phyloP scores from a whole-genome alignment of 2,329 filamentous ascomycete species.

The Fusarium sp. region DNA sequence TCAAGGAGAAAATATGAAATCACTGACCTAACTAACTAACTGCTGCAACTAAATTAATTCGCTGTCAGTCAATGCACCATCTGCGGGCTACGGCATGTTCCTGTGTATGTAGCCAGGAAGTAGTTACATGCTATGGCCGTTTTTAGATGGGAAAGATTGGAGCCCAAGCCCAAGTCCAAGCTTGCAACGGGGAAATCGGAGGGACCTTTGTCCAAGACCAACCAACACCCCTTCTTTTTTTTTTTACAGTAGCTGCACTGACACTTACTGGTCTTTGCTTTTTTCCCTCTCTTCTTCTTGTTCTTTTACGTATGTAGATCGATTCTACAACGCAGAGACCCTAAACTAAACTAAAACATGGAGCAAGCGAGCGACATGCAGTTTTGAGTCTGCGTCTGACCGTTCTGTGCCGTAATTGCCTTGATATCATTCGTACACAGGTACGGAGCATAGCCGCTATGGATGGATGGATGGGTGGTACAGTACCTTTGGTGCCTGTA shows the following conservation, averaged over 20 bases:
- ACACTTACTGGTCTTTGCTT: background rate
- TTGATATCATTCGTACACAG: background rate
- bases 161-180: constrained; percentile 3
- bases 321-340: background rate
- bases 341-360: background rate
- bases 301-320: background rate
- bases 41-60: background rate
- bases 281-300: background rate
- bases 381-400: background rate
- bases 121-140: constrained; percentile 4
- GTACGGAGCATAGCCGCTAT: background rate
- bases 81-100: constrained; percentile 16
- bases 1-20: constrained; percentile 7
- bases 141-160: constrained; percentile 27
- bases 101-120: background rate
- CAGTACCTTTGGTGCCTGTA: background rate
- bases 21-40: background rate
- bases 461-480: background rate
- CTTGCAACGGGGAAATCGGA: constrained; percentile 7
- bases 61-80: background rate
- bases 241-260: background rate
- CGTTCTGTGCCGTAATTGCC: background rate
- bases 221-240: background rate
- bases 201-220: constrained; percentile 13
- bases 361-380: background rate